phyloP scores from a whole-genome alignment of 1,284 basidiomycete genomes.

The Lignosus rhinocerotis region DNA sequence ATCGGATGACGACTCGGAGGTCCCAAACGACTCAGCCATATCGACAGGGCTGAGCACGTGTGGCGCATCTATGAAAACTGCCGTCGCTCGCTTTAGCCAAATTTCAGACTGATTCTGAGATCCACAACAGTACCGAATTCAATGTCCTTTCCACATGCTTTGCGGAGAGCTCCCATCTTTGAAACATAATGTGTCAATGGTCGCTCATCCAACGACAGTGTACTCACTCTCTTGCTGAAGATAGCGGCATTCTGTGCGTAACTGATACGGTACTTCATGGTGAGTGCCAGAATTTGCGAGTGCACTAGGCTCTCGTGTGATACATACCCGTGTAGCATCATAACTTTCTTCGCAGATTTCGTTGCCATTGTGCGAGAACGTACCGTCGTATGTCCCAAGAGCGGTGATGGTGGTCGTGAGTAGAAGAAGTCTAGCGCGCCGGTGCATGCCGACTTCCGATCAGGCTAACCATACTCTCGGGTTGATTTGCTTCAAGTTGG shows the following conservation, averaged over 20 bases:
- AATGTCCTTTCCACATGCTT: conserved; percentile 64
- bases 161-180: conserved; percentile 75
- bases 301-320: neutral
- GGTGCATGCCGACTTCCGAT: no score
- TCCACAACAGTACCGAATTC: conserved; percentile 58
- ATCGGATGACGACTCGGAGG: conserved; percentile 11
- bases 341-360: neutral
- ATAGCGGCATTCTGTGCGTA: neutral
- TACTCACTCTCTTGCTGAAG: neutral
- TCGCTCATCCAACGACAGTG: neutral
- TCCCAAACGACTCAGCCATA: conserved; percentile 43
- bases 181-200: neutral
- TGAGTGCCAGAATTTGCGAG: neutral
- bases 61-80: conserved; percentile 84
- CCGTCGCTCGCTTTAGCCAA: neutral
- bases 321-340: neutral
- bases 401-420: no score
- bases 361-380: neutral
- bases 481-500: no score
- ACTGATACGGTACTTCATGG: neutral
- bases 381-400: no score
- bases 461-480: no score
- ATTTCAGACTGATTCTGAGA: neutral
- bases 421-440: no score
- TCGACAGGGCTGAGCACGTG: conserved; percentile 74